These are phyloP conservation scores for Pseudocercospora eumusae DNA, from an alignment of 2,329 filamentous ascomycete genomes.

Conservation along the genomic window DNA sequence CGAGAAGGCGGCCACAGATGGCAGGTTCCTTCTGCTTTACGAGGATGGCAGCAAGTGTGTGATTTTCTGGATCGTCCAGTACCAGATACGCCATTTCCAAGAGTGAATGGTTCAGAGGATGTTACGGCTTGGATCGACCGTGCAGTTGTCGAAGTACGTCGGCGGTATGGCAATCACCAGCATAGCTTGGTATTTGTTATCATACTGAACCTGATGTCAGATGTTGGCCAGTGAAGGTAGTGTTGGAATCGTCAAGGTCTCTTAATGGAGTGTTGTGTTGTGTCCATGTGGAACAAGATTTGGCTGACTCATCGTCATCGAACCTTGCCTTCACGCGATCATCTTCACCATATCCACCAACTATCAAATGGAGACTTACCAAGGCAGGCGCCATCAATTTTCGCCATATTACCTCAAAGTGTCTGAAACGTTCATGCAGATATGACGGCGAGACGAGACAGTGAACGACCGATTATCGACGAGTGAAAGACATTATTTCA, in stretches of 20 bases:
- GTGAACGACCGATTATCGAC: not conserved
- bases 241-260: too few relatives aligned
- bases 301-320: too few relatives aligned
- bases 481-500: not conserved
- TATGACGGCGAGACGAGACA: not conserved
- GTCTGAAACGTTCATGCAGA: not conserved
- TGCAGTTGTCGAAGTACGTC: not conserved
- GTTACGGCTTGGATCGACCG: not conserved
- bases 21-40: slow-evolving; percentile 35
- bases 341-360: not conserved
- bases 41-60: slow-evolving; percentile 39
- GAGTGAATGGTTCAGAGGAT: slow-evolving; percentile 17
- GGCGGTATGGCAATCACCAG: not conserved
- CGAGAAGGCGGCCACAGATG: slow-evolving; percentile 15
- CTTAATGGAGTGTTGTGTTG: too few relatives aligned
- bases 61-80: slow-evolving; percentile 33
- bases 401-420: not conserved
- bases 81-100: slow-evolving; percentile 33
- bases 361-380: not conserved
- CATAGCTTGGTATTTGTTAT: too few relatives aligned
- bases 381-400: not conserved
- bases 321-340: not conserved
- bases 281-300: too few relatives aligned
- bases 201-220: too few relatives aligned
- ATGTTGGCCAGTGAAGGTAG: too few relatives aligned